Conservation (phyloP, 1,284 basidiomycete genomes). For the Stygiomarasmius scandens region DNA sequence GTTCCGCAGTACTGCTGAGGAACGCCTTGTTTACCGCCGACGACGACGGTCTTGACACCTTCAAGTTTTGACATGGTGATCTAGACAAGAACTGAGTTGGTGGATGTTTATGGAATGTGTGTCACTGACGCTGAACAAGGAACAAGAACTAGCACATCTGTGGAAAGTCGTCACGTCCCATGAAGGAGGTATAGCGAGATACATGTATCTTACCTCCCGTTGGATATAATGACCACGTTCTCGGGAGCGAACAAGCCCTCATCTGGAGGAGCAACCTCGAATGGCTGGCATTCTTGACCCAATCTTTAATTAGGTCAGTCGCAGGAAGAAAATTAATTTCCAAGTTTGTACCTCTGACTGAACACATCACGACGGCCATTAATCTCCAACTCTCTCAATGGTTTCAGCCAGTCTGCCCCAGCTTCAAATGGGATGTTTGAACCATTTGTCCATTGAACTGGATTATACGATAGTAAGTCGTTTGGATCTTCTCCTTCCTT, state of each 20-base stretch:
- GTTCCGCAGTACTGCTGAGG: constrained; percentile 63
- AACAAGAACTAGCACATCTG: constrained; percentile 58
- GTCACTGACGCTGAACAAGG: constrained; percentile 53
- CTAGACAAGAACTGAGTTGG: constrained; percentile 30
- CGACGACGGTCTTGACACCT: constrained; percentile 56
- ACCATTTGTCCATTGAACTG: constrained; percentile 52
- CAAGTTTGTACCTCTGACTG: constrained; percentile 52
- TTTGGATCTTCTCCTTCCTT: constrained; percentile 49
- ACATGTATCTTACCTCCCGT: constrained; percentile 42
- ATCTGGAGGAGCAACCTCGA: constrained; percentile 43
- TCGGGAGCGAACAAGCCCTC: constrained; percentile 53
- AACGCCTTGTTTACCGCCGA: constrained; percentile 52
- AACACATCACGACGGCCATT: constrained; percentile 53
- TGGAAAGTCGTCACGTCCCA: no score
- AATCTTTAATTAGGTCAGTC: constrained; percentile 24
- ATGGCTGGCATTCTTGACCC: constrained; percentile 62
- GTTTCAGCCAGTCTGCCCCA: constrained; percentile 49
- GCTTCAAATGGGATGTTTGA: constrained; percentile 48
- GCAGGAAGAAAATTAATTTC: no score
- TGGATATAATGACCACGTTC: constrained; percentile 59
- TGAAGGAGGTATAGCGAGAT: no score
- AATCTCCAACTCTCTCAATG: constrained; percentile 40
- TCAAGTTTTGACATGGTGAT: constrained; percentile 64
- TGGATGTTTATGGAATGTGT: constrained; percentile 5
- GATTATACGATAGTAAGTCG: constrained; percentile 50